Evolutionary conservation across 495 filamentous ascomycete species (phyloP), one percentile per base, ranked within the genome.

Genomic region (Penicillium paxilli): DNA sequence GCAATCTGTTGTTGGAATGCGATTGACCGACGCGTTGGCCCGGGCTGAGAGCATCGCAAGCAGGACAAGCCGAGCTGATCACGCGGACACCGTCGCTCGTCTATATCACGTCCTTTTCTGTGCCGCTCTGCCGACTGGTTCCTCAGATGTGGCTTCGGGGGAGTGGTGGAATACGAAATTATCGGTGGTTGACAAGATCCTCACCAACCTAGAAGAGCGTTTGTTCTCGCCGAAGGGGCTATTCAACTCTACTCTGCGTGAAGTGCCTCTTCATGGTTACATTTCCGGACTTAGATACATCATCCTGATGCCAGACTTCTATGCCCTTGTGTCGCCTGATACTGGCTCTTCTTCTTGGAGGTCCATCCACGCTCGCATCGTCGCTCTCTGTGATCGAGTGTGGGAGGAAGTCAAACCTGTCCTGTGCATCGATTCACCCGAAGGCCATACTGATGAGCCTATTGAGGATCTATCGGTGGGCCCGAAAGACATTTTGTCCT

Each of bases 401-500:
- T 98, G 94, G 94, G 54, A 71, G 3, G 76, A 83, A 46, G 88
- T 95, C 4, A 84, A 81, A 58, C 77, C 84, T 42, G 80, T 92
- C 11, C 79, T 98, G 3, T 98, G 94, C 59, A 83, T 90, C 56
- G 93, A 96, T 60, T 92, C 92, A 10, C 94, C 94, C 0, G 93
- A 97, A 67, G 92, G 94, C 2, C 84, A 92, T 67, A 74, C 89
- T 1, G 88, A 90, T 2, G 83, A 89, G 56, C 85, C 90, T 7
- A 61, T 86, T 16, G 87, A 92, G 48, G 86, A 87, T 2, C 67
- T 84, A 1, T 82, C 85, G 42, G 60, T 85, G 6, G 80, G 79
- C 20, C 92, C 92, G 0, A 96, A 97, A 63, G 90, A 93, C 62
- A 76, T 92, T 26, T 74, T 98, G 41, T 96, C 91, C 25, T 98